These are phyloP conservation scores for Bassia scoparia DNA, from an alignment of 148 eudicot genomes.

Conservation along the genomic window DNA sequence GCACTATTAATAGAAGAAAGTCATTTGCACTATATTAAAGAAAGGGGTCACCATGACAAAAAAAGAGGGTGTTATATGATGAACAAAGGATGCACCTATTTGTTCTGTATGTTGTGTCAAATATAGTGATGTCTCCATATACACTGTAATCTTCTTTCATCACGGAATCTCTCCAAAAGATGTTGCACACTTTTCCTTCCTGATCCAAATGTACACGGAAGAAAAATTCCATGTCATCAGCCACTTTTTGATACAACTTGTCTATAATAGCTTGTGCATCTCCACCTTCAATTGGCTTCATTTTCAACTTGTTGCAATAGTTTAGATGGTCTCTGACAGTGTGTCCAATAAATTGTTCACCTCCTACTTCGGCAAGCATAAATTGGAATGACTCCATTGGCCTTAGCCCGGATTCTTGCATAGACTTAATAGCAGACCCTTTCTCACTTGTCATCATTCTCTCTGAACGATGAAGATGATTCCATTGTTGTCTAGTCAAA, in stretches of 20 bases:
- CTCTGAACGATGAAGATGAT: not conserved
- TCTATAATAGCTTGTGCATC: not conserved
- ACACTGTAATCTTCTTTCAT: not conserved
- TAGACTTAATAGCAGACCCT: not conserved
- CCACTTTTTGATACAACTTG: not conserved
- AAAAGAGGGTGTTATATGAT: too few species aligned
- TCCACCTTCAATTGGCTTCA: not conserved
- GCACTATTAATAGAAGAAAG: too few species aligned
- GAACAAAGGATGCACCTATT: not conserved
- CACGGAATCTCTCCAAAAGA: slow-evolving; percentile 7
- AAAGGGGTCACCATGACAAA: too few species aligned
- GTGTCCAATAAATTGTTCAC: not conserved
- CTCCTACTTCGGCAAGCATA: not conserved
- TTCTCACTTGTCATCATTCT: not conserved
- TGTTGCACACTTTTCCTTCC: not conserved
- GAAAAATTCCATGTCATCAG: not conserved
- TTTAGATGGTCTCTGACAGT: not conserved
- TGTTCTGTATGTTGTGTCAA: not conserved
- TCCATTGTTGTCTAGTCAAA: not conserved
- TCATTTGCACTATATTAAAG: too few species aligned
- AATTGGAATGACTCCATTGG: not conserved
- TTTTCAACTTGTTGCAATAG: not conserved
- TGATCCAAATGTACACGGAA: not conserved
- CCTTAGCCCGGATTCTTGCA: not conserved
- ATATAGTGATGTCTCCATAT: not conserved